Evolutionary conservation across 2,329 filamentous ascomycete species (phyloP).

Genomic region (Aspergillus neoniger): DNA sequence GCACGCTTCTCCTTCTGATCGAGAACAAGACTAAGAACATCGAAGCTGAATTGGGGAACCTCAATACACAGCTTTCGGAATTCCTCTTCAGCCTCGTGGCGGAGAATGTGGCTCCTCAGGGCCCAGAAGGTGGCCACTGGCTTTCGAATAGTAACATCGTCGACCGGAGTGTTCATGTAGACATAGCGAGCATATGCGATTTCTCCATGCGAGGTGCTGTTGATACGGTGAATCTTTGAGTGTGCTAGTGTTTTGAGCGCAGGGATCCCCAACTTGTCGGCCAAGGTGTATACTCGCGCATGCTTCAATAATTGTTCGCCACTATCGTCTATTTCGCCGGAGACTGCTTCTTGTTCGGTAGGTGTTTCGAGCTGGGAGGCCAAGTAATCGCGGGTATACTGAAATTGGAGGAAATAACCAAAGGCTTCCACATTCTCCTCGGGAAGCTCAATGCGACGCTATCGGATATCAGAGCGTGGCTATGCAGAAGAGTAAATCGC

Average conservation of each 20-base stretch:
- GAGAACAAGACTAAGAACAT: slow-evolving; percentile 69
- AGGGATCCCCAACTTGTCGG: slow-evolving; percentile 71
- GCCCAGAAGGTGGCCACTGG: slow-evolving; percentile 93
- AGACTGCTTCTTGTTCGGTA: slow-evolving; percentile 63
- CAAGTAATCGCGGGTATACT: slow-evolving; percentile 87
- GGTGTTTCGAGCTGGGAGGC: slow-evolving; percentile 62
- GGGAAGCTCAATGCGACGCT: slow-evolving; percentile 68
- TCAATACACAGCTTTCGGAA: slow-evolving; percentile 85
- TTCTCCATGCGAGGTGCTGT: slow-evolving; percentile 84
- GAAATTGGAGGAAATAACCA: slow-evolving; percentile 77
- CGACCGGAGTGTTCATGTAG: slow-evolving; percentile 71
- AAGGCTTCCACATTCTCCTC: slow-evolving; percentile 71
- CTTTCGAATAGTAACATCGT: slow-evolving; percentile 73
- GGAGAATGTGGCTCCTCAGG: slow-evolving; percentile 73
- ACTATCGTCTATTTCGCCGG: slow-evolving; percentile 70
- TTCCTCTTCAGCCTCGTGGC: slow-evolving; percentile 81
- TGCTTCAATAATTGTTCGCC: slow-evolving; percentile 84
- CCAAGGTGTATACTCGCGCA: slow-evolving; percentile 85
- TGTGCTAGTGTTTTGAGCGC: slow-evolving; percentile 75
- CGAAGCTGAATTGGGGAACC: slow-evolving; percentile 88
- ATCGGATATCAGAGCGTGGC: slow-evolving; percentile 32
- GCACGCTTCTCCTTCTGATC: slow-evolving; percentile 48
- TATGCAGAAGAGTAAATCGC: background rate
- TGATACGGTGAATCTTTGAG: slow-evolving; percentile 88
- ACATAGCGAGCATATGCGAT: slow-evolving; percentile 90